Evolutionary conservation across 192 early-diverging fungal species (phyloP), one percentile per base, ranked within the genome.

Genomic region (Coemansia sp.): DNA sequence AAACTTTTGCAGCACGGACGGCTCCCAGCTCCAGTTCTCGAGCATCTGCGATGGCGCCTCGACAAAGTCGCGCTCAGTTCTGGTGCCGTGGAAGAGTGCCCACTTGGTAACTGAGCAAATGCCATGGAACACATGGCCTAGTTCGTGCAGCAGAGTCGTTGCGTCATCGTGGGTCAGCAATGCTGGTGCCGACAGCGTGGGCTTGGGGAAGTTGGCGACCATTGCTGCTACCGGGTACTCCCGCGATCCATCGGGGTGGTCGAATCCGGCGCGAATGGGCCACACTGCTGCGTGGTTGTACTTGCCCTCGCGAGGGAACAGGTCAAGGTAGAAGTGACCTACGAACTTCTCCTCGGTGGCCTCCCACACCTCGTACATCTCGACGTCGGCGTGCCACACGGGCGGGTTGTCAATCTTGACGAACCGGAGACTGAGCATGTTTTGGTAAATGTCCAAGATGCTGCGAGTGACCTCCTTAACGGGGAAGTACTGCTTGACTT

Each of bases 11-110:
- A 92, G 73, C 2, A 86, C 86, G 4, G 81, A 70, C 7, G 85
- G 79, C 62, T 90, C 89, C 83, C 86, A 92, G 37, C 86, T 84
- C 91, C 89, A 92, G 79, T 93, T 95, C 78, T 94, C 94, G 29
- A 94, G 85, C 94, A 95, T 93, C 86, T 94, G 92, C 33, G 89
- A 90, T 16, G 94, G 94, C 29, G 90, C 91, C 85, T 95, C 94
- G 27, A 95, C 89, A 85, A 95, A 95, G 76, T 95, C 94, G 61
- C 87, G 75, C 64, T 93, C 91, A 42, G 91, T 84, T 45, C 79
- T 80, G 19, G 92, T 92, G 53, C 92, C 93, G 40, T 93, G 91
- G 72, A 94, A 91, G 0, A 88, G 78, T 2, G 85, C 83, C 62
- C 85, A 91, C 75, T 88, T 91, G n/a, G 92, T 93, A 39, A 85